Evolutionary conservation across 306 rosid species (phyloP).

Genomic region (Elaeagnus macrophylla): DNA sequence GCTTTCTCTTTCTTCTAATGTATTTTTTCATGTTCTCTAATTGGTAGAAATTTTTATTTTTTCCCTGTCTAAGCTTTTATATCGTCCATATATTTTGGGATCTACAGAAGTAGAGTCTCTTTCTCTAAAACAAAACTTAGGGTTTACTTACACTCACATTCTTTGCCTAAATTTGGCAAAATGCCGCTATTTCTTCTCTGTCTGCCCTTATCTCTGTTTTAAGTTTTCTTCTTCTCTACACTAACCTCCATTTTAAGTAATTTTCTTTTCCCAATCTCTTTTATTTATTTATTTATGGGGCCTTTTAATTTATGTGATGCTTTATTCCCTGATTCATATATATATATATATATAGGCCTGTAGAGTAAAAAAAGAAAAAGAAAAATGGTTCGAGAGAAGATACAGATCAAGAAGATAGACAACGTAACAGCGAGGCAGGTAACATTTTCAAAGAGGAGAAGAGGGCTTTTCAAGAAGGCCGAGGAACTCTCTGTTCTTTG

Average conservation of each 20-base stretch:
- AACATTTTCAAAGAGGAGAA: conserved; percentile 81
- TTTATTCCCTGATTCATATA: not conserved
- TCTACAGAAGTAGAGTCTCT: conserved; percentile 13
- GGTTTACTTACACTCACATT: conserved; percentile 17
- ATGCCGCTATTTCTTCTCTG: conserved; percentile 16
- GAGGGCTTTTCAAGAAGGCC: conserved; percentile 83
- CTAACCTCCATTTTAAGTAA: conserved; percentile 24
- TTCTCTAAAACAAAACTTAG: conserved; percentile 4
- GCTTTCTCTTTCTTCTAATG: too few relatives aligned
- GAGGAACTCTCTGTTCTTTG: conserved; percentile 92
- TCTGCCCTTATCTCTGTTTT: conserved; percentile 11
- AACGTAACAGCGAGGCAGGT: conserved; percentile 91
- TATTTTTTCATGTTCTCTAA: too few relatives aligned
- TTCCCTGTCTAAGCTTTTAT: too few relatives aligned
- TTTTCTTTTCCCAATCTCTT: conserved; percentile 4
- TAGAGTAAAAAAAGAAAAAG: conserved; percentile 13
- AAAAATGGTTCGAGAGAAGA: conserved; percentile 81
- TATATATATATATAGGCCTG: too few relatives aligned
- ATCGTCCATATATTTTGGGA: conserved; percentile 13
- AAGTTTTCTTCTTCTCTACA: conserved; percentile 14
- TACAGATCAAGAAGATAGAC: conserved; percentile 91
- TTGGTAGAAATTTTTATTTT: too few relatives aligned
- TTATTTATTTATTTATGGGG: conserved; percentile 21
- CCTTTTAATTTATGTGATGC: conserved; percentile 20
- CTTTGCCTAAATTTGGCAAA: conserved; percentile 42